These are phyloP conservation scores for Inga laurina DNA, from an alignment of 306 rosid species.

Conservation along the genomic window DNA sequence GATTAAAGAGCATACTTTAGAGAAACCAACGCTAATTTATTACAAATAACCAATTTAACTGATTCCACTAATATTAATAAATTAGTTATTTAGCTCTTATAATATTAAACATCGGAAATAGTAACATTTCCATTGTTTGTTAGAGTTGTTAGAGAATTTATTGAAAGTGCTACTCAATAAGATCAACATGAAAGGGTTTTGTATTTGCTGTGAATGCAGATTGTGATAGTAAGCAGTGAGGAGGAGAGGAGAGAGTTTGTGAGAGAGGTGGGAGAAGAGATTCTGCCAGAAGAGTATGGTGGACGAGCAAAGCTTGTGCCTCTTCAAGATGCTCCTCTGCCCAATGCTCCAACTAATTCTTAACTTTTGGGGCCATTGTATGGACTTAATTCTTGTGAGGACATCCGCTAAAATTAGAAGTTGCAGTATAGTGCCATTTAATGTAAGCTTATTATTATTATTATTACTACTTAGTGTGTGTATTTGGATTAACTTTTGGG, in stretches of 20 bases:
- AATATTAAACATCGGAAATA: no score
- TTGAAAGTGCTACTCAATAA: background rate
- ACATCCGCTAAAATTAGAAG: no score
- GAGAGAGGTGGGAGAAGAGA: constrained; percentile 77
- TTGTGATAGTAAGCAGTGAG: constrained; percentile 75
- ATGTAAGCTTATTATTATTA: no score
- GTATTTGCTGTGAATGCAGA: constrained; percentile 48
- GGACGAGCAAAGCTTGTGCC: constrained; percentile 69
- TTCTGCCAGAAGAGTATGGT: constrained; percentile 77
- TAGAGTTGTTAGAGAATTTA: background rate
- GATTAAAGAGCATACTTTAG: no score
- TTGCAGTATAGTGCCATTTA: no score
- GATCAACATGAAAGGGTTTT: background rate
- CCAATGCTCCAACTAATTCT: constrained; percentile 26
- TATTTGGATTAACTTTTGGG: no score
- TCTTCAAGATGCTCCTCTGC: constrained; percentile 59
- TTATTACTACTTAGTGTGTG: no score
- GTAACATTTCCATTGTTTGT: background rate
- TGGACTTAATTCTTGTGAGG: background rate
- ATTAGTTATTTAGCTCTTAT: no score
- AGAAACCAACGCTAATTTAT: no score
- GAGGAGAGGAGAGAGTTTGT: constrained; percentile 57
- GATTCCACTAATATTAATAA: no score
- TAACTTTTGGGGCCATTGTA: background rate
- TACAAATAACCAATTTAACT: no score